A percentile compares a stretch with the other conserved stretches of the same genome.
Conservation (phyloP, 2,329 filamentous ascomycete species). For the Chrysosphaeria jannelii region DNA sequence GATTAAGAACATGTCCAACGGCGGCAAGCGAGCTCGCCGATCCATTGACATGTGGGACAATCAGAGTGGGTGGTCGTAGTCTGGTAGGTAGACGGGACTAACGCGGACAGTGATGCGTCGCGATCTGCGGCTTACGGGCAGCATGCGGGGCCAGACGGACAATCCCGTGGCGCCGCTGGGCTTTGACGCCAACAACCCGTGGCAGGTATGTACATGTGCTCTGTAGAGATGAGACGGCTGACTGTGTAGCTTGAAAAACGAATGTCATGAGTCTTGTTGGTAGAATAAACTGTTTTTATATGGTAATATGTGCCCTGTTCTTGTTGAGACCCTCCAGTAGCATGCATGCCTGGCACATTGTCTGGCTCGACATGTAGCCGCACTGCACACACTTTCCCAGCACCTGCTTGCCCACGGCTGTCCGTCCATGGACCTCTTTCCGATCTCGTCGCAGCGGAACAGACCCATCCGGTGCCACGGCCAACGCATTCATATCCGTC, state of each 20-base stretch:
- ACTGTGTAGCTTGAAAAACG: conserved; percentile 19
- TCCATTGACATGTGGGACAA: conserved; percentile 32
- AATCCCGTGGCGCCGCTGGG: conserved; percentile 22
- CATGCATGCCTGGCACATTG: conserved; percentile 76
- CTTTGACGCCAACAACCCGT: conserved; percentile 31
- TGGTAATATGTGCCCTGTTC: conserved; percentile 26
- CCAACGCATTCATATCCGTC: conserved; percentile 26
- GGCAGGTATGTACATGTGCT: conserved; percentile 32
- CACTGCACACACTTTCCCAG: conserved; percentile 65
- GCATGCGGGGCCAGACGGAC: conserved; percentile 25
- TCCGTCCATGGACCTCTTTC: conserved; percentile 7
- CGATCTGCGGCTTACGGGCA: conserved; percentile 28
- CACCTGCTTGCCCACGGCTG: conserved; percentile 25
- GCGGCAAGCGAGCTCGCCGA: conserved; percentile 27
- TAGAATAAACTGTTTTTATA: no score
- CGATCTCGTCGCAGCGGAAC: no score
- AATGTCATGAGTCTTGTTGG: conserved; percentile 11
- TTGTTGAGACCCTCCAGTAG: conserved; percentile 80
- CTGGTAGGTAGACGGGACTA: no score
- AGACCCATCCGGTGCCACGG: no score
- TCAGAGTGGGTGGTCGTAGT: no score
- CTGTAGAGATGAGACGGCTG: neutral
- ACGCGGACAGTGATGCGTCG: conserved; percentile 25
- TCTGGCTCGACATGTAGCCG: conserved; percentile 86
- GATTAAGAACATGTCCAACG: conserved; percentile 25